These are phyloP conservation scores for Fusarium mangiferae DNA, from an alignment of 2,329 filamentous ascomycete genomes.

Conservation along the genomic window DNA sequence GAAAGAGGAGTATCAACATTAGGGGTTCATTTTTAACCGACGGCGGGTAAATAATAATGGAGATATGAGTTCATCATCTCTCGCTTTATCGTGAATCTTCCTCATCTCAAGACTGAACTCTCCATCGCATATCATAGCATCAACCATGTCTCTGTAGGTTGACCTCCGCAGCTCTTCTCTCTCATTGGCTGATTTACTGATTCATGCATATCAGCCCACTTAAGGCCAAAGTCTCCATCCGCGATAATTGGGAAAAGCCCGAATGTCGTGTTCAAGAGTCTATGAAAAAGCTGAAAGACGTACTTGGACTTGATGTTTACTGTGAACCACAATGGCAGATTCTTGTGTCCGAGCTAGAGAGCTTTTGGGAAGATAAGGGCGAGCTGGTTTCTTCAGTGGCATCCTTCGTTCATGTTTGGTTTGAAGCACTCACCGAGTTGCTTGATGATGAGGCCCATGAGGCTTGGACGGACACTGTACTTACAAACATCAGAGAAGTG, in stretches of 20 bases:
- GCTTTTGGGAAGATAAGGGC: conserved; percentile 53
- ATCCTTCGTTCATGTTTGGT: conserved; percentile 55
- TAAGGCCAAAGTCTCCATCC: conserved; percentile 55
- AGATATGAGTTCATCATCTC: neutral
- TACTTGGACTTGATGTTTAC: conserved; percentile 53
- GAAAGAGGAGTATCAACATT: neutral
- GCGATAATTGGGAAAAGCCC: conserved; percentile 55
- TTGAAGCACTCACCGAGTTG: conserved; percentile 51
- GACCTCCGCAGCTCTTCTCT: neutral
- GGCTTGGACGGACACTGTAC: conserved; percentile 55
- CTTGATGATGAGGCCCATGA: conserved; percentile 54
- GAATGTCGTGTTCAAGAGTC: conserved; percentile 48
- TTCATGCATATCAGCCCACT: conserved; percentile 50
- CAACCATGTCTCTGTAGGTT: conserved; percentile 16
- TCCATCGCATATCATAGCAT: neutral
- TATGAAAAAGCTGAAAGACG: conserved; percentile 45
- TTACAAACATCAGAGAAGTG: conserved; percentile 48
- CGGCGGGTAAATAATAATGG: neutral
- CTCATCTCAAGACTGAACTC: neutral
- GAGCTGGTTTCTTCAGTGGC: conserved; percentile 48
- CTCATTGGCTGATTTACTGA: neutral
- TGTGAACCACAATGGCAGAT: conserved; percentile 58
- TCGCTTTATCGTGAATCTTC: neutral
- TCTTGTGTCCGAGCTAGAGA: conserved; percentile 52
- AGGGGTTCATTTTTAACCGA: conserved; percentile 1